Base-by-base conservation (phyloP, 176 grass and related monocot genomes). In the Leersia perrieri region DNA sequence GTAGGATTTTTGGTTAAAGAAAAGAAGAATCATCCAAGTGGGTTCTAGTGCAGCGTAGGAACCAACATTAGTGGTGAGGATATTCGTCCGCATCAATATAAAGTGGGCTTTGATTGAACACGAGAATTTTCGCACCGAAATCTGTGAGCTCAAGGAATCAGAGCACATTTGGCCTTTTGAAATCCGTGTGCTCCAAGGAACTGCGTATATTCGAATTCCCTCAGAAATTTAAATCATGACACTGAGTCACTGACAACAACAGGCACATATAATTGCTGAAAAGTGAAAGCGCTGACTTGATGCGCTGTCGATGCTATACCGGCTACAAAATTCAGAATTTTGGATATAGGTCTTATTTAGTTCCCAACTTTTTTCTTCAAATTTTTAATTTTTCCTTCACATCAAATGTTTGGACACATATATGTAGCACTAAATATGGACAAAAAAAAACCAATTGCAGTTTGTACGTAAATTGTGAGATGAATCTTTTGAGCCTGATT, bases 31-130 rank as follows among this genome's bases (percentile, higher is more conserved):
- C 1, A 61, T 40, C 44, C 77, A 75, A 70, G 22, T 51, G 70
- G 76, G 66, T 65, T 77, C 32, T 71, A 41, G 41, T 66, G 73
- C 74, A 33, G 32, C 26, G 31, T 57, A 13, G 73, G 60, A 73
- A 35, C 41, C 66, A 70, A 23, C 49, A 26, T 26, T 7, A 31
- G 49, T 16, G 15, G 40, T 14, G 26, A 53, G 22, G 63, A 58
- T 57, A 72, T 76, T 81, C 53, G 53, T 69, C 62, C 33, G 70
- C 40, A 70, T 75, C 51, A 31, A 51, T 26, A 32, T 3, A 11
- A 70, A 80, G 70, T 9, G 51, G 41, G 20, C 40, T 23, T 23
- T 23, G 2, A 22, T 7, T 74, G 25, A 33, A 33, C n/a, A 28
- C 31, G 62, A 28, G 23, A 39, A 44, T 35, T 84, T 20, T 69